A percentile compares a stretch with the other conserved stretches of the same genome.
Evolutionary conservation across 23 red algal genomes (phyloP).

Genomic region (Gracilaria caudata): DNA sequence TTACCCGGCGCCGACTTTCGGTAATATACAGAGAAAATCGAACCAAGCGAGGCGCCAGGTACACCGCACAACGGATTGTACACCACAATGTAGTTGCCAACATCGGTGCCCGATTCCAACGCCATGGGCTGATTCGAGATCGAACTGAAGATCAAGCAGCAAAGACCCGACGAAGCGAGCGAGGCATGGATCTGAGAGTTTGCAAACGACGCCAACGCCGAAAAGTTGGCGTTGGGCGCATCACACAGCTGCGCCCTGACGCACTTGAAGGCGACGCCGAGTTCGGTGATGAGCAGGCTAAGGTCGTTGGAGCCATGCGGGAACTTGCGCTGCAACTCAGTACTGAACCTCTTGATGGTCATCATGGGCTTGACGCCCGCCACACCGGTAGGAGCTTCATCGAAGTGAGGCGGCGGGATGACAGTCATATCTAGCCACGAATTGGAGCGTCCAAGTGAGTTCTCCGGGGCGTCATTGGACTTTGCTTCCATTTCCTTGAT

Average conservation of each 20-base stretch:
- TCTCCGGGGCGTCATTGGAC: background rate
- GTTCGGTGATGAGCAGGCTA: constrained; percentile 89
- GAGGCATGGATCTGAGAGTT: constrained; percentile 92
- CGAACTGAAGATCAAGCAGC: constrained; percentile 94
- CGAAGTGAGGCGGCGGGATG: constrained; percentile 72
- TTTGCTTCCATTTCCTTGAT: constrained; percentile 62
- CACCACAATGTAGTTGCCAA: constrained; percentile 98
- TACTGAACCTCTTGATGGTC: constrained; percentile 98
- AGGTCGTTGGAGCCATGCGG: constrained; percentile 95
- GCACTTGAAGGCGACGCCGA: constrained; percentile 94
- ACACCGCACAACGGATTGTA: constrained; percentile 92
- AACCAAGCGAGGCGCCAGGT: constrained; percentile 84
- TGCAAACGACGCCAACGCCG: constrained; percentile 75
- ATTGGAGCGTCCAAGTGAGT: constrained; percentile 50
- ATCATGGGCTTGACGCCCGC: constrained; percentile 65
- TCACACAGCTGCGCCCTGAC: constrained; percentile 88
- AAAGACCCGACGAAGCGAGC: constrained; percentile 93
- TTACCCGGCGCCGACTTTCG: constrained; percentile 94
- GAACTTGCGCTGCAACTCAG: constrained; percentile 93
- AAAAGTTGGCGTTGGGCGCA: constrained; percentile 78
- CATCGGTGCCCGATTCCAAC: constrained; percentile 76
- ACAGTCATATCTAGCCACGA: constrained; percentile 69
- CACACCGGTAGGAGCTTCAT: constrained; percentile 9
- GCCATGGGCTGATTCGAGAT: constrained; percentile 77
- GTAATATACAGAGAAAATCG: constrained; percentile 97